A percentile compares a stretch with the other conserved stretches of the same genome.
Conservation (phyloP, 441 rosid species). For the Populus hybrid region DNA sequence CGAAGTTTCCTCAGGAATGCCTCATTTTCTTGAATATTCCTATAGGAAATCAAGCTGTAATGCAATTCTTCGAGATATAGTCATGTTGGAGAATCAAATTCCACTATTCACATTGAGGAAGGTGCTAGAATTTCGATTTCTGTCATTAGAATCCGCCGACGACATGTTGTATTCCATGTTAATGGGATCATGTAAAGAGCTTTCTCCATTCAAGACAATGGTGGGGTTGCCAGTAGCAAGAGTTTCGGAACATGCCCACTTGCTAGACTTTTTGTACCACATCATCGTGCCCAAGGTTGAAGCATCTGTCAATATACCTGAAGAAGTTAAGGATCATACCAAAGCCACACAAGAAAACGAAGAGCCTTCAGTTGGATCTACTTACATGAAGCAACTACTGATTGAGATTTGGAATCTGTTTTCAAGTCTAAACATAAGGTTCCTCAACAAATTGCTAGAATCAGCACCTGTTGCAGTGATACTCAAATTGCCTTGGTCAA, state of each 20-base stretch:
- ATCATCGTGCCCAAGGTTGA: constrained; percentile 34
- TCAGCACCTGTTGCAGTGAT: constrained; percentile 31
- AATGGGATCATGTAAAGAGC: constrained; percentile 34
- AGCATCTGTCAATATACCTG: constrained; percentile 2
- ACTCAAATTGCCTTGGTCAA: constrained; percentile 41
- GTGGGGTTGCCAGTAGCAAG: neutral
- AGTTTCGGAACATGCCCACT: constrained; percentile 24
- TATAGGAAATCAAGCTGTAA: too few species aligned
- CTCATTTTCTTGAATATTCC: too few species aligned
- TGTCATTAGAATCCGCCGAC: neutral
- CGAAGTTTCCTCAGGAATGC: too few species aligned
- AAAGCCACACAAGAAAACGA: constrained; percentile 7
- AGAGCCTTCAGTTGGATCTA: neutral
- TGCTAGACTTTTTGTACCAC: constrained; percentile 50
- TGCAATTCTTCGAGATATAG: neutral
- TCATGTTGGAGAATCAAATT: neutral
- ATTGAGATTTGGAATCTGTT: constrained; percentile 12
- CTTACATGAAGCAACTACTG: constrained; percentile 1
- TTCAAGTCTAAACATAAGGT: neutral
- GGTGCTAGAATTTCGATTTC: neutral
- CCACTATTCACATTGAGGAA: neutral
- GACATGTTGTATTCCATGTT: neutral
- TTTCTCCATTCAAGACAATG: constrained; percentile 43
- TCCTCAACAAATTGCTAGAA: constrained; percentile 18
- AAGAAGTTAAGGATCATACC: neutral